phyloP scores from a whole-genome alignment of 805 yeast genomes.

The Barnettozyma californica region DNA sequence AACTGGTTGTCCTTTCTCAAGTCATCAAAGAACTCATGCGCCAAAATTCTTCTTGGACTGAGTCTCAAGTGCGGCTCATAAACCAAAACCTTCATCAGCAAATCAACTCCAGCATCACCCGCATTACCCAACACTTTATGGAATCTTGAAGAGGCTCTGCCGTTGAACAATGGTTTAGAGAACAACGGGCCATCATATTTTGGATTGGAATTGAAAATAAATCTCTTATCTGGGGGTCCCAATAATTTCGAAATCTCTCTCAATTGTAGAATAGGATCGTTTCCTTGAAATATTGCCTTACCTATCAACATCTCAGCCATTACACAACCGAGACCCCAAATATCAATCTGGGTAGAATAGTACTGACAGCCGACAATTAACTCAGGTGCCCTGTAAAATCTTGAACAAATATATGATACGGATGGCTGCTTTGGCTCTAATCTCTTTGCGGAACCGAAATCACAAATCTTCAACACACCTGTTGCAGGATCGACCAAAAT shows the following conservation, averaged over 20 bases:
- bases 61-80: conserved; percentile 86
- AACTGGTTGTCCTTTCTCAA: conserved; percentile 51
- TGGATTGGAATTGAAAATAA: conserved; percentile 70
- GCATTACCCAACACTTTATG: conserved; percentile 69
- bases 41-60: conserved; percentile 73
- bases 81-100: conserved; percentile 73
- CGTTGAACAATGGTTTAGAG: conserved; percentile 56
- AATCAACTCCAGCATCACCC: conserved; percentile 80
- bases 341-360: conserved; percentile 87
- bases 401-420: conserved; percentile 91
- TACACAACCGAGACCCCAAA: conserved; percentile 98
- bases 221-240: conserved; percentile 80
- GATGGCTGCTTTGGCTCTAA: conserved; percentile 78
- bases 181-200: conserved; percentile 71
- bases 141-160: conserved; percentile 51
- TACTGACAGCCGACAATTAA: conserved; percentile 84
- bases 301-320: conserved; percentile 92
- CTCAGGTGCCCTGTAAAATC: conserved; percentile 96
- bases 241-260: conserved; percentile 84
- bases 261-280: conserved; percentile 79
- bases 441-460: conserved; percentile 81
- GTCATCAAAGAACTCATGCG: conserved; percentile 88
- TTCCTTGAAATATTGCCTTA: conserved; percentile 93
- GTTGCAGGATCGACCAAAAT: conserved; percentile 68
- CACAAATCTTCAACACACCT: conserved; percentile 70